Conservation (phyloP, 2,329 filamentous ascomycete genomes). For the Fusarium lateritium region DNA sequence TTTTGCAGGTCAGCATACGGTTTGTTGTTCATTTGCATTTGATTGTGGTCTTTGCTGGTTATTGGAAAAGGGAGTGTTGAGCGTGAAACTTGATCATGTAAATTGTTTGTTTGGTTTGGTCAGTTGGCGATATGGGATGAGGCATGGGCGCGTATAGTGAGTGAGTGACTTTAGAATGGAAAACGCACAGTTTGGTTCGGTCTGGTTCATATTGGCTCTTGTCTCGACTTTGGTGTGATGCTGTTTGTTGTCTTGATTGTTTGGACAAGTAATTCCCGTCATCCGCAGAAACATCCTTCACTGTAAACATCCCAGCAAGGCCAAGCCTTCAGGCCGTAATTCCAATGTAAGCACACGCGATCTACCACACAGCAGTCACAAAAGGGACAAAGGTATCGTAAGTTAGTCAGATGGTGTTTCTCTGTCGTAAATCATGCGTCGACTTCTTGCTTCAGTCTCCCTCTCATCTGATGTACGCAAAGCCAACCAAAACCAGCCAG, state of each 20-base stretch:
- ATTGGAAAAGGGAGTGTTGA: conserved; percentile 13
- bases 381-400: not conserved
- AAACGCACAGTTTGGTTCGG: conserved; percentile 27
- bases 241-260: conserved; percentile 1
- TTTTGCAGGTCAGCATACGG: conserved; percentile 20
- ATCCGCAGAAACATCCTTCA: not conserved
- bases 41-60: conserved; percentile 24
- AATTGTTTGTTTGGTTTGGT: conserved; percentile 9
- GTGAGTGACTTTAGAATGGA: conserved; percentile 25
- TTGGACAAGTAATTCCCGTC: not conserved
- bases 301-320: not conserved
- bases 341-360: not conserved
- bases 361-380: conserved; percentile 3
- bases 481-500: conserved; percentile 33
- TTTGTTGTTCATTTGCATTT: conserved; percentile 18
- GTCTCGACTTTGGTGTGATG: not conserved
- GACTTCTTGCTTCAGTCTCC: conserved; percentile 34
- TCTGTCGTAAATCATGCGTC: conserved; percentile 49
- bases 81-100: conserved; percentile 29
- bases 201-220: conserved; percentile 1
- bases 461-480: conserved; percentile 44
- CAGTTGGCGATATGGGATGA: conserved; percentile 27
- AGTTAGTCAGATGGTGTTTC: conserved; percentile 50
- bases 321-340: not conserved
- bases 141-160: conserved; percentile 15